A percentile compares a stretch with the other conserved stretches of the same genome.
Evolutionary conservation across 345 rosid species (phyloP).

Genomic region (Brassica juncea): DNA sequence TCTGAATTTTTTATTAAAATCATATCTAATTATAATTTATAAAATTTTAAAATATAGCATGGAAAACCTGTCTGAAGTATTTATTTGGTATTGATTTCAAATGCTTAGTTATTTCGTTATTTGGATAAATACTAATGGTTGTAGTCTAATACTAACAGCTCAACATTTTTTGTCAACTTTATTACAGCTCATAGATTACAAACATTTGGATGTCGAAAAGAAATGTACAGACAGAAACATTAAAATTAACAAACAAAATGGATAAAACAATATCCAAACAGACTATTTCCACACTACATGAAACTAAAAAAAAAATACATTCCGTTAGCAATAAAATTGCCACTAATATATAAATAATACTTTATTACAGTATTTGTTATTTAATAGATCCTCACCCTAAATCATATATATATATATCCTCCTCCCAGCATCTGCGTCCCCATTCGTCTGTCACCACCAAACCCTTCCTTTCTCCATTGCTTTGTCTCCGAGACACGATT

Average conservation of each 20-base stretch:
- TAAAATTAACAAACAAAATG: background rate
- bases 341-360: background rate
- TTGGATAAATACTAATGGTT: slow-evolving; percentile 11
- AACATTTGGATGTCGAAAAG: background rate
- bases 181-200: slow-evolving; percentile 11
- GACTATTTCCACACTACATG: background rate
- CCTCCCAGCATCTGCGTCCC: slow-evolving; percentile 21
- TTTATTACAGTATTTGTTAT: background rate
- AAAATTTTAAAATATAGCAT: background rate
- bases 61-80: background rate
- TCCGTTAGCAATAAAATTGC: background rate
- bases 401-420: slow-evolving; percentile 18
- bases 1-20: too few species aligned
- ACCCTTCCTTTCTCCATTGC: slow-evolving; percentile 23
- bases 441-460: slow-evolving; percentile 39
- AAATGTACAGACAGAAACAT: background rate
- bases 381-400: background rate
- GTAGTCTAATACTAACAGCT: background rate
- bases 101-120: background rate
- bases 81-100: background rate
- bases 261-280: slow-evolving; percentile 14
- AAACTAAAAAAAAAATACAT: background rate
- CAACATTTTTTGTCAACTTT: background rate
- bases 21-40: too few species aligned
- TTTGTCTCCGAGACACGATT: slow-evolving; percentile 24